Base-by-base conservation (phyloP, 106 monocot species). In the Allium sativum region DNA sequence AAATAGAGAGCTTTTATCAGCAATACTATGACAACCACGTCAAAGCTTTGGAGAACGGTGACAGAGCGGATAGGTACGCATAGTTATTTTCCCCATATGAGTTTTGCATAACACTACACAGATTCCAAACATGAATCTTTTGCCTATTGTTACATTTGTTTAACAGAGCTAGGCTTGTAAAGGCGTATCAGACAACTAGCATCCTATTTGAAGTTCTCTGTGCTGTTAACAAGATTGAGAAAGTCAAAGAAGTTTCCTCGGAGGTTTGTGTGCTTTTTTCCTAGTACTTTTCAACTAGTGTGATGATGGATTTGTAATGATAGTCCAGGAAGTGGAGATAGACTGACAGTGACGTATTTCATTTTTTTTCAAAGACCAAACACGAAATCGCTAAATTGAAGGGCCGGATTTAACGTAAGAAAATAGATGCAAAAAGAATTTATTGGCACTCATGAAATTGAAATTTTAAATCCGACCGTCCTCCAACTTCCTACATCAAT, bases 1-100 rank as follows among this genome's bases (percentile, higher is more conserved):
- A 98, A 76, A 98, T 98, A 4, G 91, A 92, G 78, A 98, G 96
- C 70, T 98, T 92, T 64, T 98, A 98, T 52, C 96, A 98, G 65
- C 91, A 91, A 53, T 98, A 98, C 56, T 91, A 98, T 65, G 96
- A 98, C 52, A 65, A 92, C n/a, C 91, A 98, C 56, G 96, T 98
- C 18, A 81, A 84, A 76, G 84, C 96, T 47, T 76, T 98, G 22
- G 96, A 98, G 61, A 70, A 80, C 67, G 96, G 91, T 52, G 91
- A 98, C 40, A 87, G 91, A 78, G 91, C 96, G 10, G 96, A 98
- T 58, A 81, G 95, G 95, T 84, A 70, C 69, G 16, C 18, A 16
- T 53, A 17, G 10, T 31, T 31, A 31, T 5, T 58, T 46, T 42
- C 18, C n/a, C 41, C 55, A 11, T 9, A n/a, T 40, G 2, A 31